Conservation (phyloP, 1,139 yeast species). For the Saccharomycopsis hybrid region DNA sequence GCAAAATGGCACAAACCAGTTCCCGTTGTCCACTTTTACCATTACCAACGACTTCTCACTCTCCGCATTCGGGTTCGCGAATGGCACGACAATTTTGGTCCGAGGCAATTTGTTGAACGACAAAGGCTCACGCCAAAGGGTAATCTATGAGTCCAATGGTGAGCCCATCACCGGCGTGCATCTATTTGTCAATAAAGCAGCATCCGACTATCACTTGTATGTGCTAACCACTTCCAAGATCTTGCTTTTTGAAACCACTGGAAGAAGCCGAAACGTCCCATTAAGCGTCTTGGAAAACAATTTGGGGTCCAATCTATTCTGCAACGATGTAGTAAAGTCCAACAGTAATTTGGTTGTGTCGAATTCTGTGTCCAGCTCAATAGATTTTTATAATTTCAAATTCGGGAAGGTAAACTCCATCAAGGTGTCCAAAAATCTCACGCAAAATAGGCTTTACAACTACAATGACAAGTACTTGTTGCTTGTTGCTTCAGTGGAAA, state of each 20-base stretch:
- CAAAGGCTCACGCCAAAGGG: slow-evolving; percentile 81
- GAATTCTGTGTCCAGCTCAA: slow-evolving; percentile 23
- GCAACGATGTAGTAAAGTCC: slow-evolving; percentile 39
- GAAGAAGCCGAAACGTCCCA: slow-evolving; percentile 68
- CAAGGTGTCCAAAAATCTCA: slow-evolving; percentile 11
- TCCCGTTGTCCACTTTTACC: slow-evolving; percentile 64
- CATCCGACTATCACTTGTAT: slow-evolving; percentile 37
- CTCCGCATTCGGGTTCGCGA: slow-evolving; percentile 77
- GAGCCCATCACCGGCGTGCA: slow-evolving; percentile 78
- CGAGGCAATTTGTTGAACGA: slow-evolving; percentile 88
- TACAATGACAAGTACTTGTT: slow-evolving; percentile 39
- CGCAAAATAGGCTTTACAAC: slow-evolving; percentile 31
- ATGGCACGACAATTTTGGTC: slow-evolving; percentile 75
- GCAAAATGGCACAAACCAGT: slow-evolving; percentile 55
- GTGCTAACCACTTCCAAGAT: slow-evolving; percentile 67
- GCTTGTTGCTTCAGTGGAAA: slow-evolving; percentile 40
- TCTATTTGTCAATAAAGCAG: slow-evolving; percentile 25
- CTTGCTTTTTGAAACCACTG: slow-evolving; percentile 69
- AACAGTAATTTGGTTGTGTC: slow-evolving; percentile 29
- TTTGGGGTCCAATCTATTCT: slow-evolving; percentile 67
- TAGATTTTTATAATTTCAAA: slow-evolving; percentile 29
- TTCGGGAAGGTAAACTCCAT: slow-evolving; percentile 19
- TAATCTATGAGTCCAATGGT: slow-evolving; percentile 55
- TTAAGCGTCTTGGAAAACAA: slow-evolving; percentile 53
- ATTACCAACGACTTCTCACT: slow-evolving; percentile 53